Percentiles rank a stretch among this genome's conserved stretches.
Conservation (phyloP, 2,329 filamentous ascomycete species). For the Parastagonospora avenae region DNA sequence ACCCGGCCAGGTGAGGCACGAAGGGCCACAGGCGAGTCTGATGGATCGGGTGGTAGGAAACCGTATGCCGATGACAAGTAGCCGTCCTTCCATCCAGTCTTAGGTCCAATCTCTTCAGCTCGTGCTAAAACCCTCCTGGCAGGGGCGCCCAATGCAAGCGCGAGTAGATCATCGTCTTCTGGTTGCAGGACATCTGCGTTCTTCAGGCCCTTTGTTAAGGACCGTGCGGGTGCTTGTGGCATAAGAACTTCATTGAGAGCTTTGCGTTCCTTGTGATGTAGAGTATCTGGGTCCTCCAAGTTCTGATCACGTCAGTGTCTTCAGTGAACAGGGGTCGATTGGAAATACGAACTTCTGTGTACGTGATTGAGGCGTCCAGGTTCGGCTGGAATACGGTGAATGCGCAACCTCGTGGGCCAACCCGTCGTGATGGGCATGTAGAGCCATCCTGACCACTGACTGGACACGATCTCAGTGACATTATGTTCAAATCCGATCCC, state of each 20-base stretch:
- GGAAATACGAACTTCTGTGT: slow-evolving; percentile 15
- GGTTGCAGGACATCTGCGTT: slow-evolving; percentile 57
- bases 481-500: slow-evolving; percentile 1
- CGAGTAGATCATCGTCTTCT: slow-evolving; percentile 56
- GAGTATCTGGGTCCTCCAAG: slow-evolving; percentile 6
- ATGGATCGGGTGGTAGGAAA: slow-evolving; percentile 58
- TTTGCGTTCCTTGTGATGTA: slow-evolving; percentile 22
- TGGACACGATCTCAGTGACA: slow-evolving; percentile 18
- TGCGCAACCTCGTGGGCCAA: slow-evolving; percentile 25
- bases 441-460: slow-evolving; percentile 14
- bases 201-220: slow-evolving; percentile 41
- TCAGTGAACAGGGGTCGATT: neutral
- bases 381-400: slow-evolving; percentile 28
- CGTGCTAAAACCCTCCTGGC: slow-evolving; percentile 59
- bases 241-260: slow-evolving; percentile 25
- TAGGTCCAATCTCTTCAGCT: slow-evolving; percentile 57
- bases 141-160: slow-evolving; percentile 58
- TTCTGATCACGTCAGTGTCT: slow-evolving; percentile 6
- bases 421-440: slow-evolving; percentile 15
- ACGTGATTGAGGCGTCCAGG: slow-evolving; percentile 11
- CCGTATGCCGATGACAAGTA: slow-evolving; percentile 58
- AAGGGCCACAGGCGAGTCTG: slow-evolving; percentile 54
- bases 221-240: slow-evolving; percentile 22
- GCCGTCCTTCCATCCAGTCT: slow-evolving; percentile 60
- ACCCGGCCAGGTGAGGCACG: slow-evolving; percentile 56